Evolutionary conservation across 306 rosid species (phyloP), one percentile per base, ranked within the genome.

Genomic region (Cicer bijugum): DNA sequence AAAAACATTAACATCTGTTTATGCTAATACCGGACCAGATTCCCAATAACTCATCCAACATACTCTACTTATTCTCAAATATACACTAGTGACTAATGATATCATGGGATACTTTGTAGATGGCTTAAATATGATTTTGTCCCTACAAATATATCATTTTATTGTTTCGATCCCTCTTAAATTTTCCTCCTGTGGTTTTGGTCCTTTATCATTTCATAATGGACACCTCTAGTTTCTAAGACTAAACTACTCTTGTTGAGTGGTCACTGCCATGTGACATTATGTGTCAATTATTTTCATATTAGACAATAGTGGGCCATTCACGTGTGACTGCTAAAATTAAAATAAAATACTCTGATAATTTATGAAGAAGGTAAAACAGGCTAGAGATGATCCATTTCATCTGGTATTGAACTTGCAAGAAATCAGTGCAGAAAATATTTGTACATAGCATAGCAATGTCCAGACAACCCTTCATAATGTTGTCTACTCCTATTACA

Each of bases 211-310:
- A 63, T 16, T 63, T 63, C 46, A 63, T 15, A 39, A 39, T 16
- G 68, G 15, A 40, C 51, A 9, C 37, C 9, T 40, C n/a, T 64
- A 64, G 37, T 16, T 44, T 42, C 51, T 40, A 8, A 0, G n/a
- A 50, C 15, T n/a, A 64, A 50, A 42, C 10, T 15, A 14, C 37
- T 40, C 48, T 64, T 64, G 51, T 63, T 63, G 69, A 43, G 69
- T 40, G 69, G 42, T 40, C 51, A 64, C 37, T 40, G 7, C 51
- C 48, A 42, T 64, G 16, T 64, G 35, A 33, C 52, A 42, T 40
- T 9, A 64, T 43, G 52, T 42, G 52, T 64, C 50, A 63, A 39
- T 39, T 39, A 62, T 39, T 62, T 39, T 63, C 38, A 64, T 64
- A 63, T 33, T 61, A 39, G 35, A 40, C 33, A 16, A 39, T 63